Evolutionary conservation across 139 green algal genomes (phyloP), one percentile per base, ranked within the genome.

Genomic region (Closterium sp.): DNA sequence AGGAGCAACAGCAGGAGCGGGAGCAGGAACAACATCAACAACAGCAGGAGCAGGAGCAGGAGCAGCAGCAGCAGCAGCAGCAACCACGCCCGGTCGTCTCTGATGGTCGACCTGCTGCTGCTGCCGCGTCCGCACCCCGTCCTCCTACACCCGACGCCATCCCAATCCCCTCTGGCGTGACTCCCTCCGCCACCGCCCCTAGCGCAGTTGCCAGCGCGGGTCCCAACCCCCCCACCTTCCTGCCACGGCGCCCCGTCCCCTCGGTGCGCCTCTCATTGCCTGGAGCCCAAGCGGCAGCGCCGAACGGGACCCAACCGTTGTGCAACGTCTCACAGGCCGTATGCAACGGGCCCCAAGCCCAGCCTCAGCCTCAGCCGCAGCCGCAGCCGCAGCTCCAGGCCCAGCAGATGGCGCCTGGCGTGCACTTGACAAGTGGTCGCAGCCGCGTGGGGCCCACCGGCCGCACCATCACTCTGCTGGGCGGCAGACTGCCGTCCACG

Each of bases 41-140:
- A 8, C n/a, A 88, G n/a, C 87, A 84, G 30, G 8, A 90, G 87
- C 87, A 84, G 31, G 33, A 84, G 43, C 35, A 89, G n/a, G 16
- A 89, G n/a, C 30, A 89, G 36, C 35, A 89, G n/a, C 31, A 89
- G 86, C 35, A 89, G 28, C n/a, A 89, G 36, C 35, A 89, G 36
- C 55, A 76, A 28, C 7, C 55, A 28, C 25, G 9, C 10, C 55
- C 55, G 9, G 25, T 19, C 25, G 55, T 76, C 16, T 76, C 55
- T 76, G 12, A 19, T 19, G 25, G 55, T 76, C 55, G 55, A 28
- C 16, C 55, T 28, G 55, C 16, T 19, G 55, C 10, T 16, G 23
- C 55, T 28, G 55, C 16, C 55, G 55, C 10, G 55, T 76, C 55
- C 16, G 23, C 10, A 19, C 25, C 55, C 55, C 55, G 55, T 28